A percentile compares a stretch with the other conserved stretches of the same genome.
phyloP scores from a whole-genome alignment of 2,329 filamentous ascomycete species.

The Alternaria infectoria region DNA sequence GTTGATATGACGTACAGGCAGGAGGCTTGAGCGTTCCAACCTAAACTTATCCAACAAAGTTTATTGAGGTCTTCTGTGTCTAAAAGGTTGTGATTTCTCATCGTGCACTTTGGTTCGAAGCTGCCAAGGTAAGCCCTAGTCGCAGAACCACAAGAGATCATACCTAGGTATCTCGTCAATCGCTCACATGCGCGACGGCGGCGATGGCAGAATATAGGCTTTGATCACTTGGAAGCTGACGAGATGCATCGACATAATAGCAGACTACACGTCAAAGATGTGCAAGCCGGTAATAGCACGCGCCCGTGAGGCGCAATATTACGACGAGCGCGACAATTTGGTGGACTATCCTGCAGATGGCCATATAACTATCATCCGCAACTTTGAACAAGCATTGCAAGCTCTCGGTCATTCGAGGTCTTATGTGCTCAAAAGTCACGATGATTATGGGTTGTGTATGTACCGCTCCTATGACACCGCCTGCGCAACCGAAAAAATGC shows the following conservation, averaged over 20 bases:
- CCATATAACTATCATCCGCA: not conserved
- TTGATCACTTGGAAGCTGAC: not conserved
- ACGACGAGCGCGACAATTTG: not conserved
- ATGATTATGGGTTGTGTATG: slow-evolving; percentile 53
- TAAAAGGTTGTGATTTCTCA: not conserved
- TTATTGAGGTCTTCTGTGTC: not conserved
- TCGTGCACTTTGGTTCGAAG: not conserved
- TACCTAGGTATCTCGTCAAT: not conserved
- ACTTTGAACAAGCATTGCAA: not conserved
- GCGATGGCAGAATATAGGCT: not conserved
- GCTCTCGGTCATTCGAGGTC: not conserved
- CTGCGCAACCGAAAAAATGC: slow-evolving; percentile 71
- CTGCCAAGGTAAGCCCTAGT: not conserved
- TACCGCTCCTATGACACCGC: slow-evolving; percentile 85
- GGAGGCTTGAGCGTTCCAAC: not conserved
- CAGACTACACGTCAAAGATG: not conserved
- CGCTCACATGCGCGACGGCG: not conserved
- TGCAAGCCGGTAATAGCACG: not conserved
- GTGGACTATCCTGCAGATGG: not conserved
- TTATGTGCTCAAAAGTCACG: not conserved
- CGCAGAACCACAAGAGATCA: not conserved
- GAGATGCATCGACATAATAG: not conserved
- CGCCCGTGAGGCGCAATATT: not conserved
- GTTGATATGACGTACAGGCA: not conserved
- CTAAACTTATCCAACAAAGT: not conserved